These are phyloP conservation scores for Lactifluus pinguis DNA, from an alignment of 768 basidiomycete genomes.

Conservation along the genomic window DNA sequence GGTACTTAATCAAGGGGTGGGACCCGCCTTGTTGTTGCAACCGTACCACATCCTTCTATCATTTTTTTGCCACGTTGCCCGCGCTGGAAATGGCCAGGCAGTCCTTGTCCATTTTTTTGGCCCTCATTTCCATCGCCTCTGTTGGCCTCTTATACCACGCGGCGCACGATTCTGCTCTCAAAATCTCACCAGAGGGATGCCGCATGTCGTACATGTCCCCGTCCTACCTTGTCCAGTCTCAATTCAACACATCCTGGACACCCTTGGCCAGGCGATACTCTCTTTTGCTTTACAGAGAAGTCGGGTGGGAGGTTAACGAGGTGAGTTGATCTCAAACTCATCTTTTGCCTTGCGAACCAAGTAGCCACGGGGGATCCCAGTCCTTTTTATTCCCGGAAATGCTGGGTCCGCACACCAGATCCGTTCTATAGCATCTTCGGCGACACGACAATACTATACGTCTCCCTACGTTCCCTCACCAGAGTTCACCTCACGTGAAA, in stretches of 20 bases:
- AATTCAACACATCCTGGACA: conserved; percentile 61
- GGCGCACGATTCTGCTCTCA: conserved; percentile 5
- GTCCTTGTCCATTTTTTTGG: not conserved
- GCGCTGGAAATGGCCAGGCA: not conserved
- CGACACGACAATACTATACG: conserved; percentile 68
- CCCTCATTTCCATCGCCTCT: not conserved
- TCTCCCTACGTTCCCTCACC: conserved; percentile 47
- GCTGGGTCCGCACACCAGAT: conserved; percentile 93
- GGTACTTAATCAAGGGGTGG: too few relatives aligned
- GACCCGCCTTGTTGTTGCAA: too few relatives aligned
- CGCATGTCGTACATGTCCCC: conserved; percentile 97
- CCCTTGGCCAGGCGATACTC: conserved; percentile 67
- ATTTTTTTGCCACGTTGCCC: not conserved
- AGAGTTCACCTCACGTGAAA: conserved; percentile 38
- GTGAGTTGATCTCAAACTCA: conserved; percentile 29
- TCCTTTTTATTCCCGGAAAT: conserved; percentile 95
- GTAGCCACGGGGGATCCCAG: conserved; percentile 55
- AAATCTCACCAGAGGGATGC: conserved; percentile 84
- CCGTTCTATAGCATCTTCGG: conserved; percentile 90
- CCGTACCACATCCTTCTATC: not conserved
- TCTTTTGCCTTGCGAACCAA: conserved; percentile 1
- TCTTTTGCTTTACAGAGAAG: conserved; percentile 88
- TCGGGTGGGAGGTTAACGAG: conserved; percentile 65
- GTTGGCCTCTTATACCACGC: conserved; percentile 10
- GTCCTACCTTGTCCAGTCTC: conserved; percentile 66